Percentiles rank a stretch among this genome's conserved stretches.
Evolutionary conservation across 2,329 filamentous ascomycete genomes (phyloP).

Genomic region (Aurifilum marmelostoma): DNA sequence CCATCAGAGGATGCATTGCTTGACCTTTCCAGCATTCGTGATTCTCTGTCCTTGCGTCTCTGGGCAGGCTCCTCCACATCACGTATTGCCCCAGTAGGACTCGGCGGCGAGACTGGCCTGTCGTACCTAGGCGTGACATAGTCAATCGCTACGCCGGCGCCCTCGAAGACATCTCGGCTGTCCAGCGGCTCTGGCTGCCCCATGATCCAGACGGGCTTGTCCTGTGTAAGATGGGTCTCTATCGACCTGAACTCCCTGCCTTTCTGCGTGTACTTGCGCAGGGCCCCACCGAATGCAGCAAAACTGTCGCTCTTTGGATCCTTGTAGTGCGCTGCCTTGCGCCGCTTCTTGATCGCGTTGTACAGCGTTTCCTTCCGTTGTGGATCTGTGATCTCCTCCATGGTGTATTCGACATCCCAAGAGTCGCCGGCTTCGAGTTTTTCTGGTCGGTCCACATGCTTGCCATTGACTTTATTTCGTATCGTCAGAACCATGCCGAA

Average conservation of each 20-base stretch:
- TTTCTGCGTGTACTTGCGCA: constrained; percentile 47
- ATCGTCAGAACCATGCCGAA: constrained; percentile 74
- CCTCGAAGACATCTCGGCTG: constrained; percentile 42
- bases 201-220: constrained; percentile 51
- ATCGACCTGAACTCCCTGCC: constrained; percentile 63
- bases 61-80: too few relatives aligned
- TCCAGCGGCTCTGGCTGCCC: constrained; percentile 43
- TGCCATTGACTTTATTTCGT: constrained; percentile 72
- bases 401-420: constrained; percentile 80
- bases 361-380: constrained; percentile 58
- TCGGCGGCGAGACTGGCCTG: neutral
- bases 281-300: constrained; percentile 45
- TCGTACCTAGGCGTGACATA: constrained; percentile 7
- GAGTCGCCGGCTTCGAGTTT: constrained; percentile 45
- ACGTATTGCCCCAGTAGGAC: neutral
- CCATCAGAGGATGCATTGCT: neutral
- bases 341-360: constrained; percentile 56
- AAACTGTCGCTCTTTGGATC: constrained; percentile 40
- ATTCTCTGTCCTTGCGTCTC: too few relatives aligned
- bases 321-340: constrained; percentile 47
- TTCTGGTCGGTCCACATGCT: constrained; percentile 63
- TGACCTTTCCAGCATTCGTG: neutral
- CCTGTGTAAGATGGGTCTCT: constrained; percentile 56
- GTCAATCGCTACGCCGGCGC: constrained; percentile 7
- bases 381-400: constrained; percentile 60